Base-by-base conservation (phyloP, 805 yeast species). In the Suhomyces sp. region DNA sequence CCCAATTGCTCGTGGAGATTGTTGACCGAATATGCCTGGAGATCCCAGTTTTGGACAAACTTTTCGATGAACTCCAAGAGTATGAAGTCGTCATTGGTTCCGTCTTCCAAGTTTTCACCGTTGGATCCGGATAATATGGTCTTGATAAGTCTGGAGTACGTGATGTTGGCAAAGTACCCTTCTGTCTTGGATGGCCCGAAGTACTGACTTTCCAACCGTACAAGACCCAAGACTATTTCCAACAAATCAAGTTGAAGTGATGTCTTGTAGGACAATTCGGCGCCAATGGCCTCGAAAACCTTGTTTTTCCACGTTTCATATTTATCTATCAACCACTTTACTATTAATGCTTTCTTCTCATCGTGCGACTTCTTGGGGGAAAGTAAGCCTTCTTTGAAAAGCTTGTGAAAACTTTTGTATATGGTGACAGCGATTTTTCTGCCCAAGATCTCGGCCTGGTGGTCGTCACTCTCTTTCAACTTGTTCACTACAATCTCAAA, bases 11-110 rank as follows among this genome's bases (percentile, higher is more conserved):
- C 63, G 36, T 54, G 59, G 22, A 84, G 65, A 58, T 80, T 84
- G 38, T 77, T 72, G 63, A 86, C 83, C 58, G 89, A 86, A 63
- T 85, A 88, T 64, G 76, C 90, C 60, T 91, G 89, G 53, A 93
- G 69, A 66, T 93, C 99, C 75, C 88, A 88, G 66, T 80, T 82
- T 59, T 77, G 76, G 29, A 63, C 61, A 62, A 85, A 85, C 26
- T 72, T 73, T 22, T 78, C 83, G 27, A 76, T 61, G 61, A 88
- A 88, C 63, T 87, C 90, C 48, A 75, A 65, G 13, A 83, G 54
- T 10, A 80, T 65, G 49, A 80, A 76, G 62, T 77, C 79, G 51
- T 78, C 77, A 33, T 76, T 70, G 0, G 82, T 68, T 9, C 79
- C 81, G 61, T 84, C 85, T 3, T 67, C 62, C 24, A 76, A 67